Evolutionary conservation across 2,329 filamentous ascomycete genomes (phyloP).

Genomic region (Hypoxylon sp.): DNA sequence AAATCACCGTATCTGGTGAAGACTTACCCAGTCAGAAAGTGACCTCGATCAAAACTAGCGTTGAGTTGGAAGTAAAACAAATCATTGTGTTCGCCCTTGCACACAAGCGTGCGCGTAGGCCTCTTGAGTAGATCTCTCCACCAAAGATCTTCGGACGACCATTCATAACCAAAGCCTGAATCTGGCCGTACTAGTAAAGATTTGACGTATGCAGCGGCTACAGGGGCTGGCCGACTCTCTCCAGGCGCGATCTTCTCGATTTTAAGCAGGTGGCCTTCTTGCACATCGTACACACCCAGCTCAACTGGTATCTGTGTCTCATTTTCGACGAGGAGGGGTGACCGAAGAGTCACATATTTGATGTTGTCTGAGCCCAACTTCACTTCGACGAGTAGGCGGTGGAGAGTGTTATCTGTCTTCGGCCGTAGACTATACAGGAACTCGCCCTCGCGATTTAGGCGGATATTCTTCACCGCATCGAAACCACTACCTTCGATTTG

Average conservation of each 20-base stretch:
- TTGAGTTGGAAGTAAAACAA: slow-evolving; percentile 98
- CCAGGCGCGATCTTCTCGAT: slow-evolving; percentile 98
- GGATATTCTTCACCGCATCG: slow-evolving; percentile 88
- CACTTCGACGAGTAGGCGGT: slow-evolving; percentile 93
- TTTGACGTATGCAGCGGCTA: slow-evolving; percentile 92
- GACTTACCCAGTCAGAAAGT: slow-evolving; percentile 80
- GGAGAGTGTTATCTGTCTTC: slow-evolving; percentile 85
- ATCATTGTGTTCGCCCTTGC: slow-evolving; percentile 86
- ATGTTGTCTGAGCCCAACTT: slow-evolving; percentile 94
- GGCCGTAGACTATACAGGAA: slow-evolving; percentile 90
- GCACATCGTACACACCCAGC: slow-evolving; percentile 88
- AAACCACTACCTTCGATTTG: slow-evolving; percentile 94
- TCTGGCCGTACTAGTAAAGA: slow-evolving; percentile 90
- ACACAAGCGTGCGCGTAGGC: slow-evolving; percentile 89
- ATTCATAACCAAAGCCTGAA: slow-evolving; percentile 95
- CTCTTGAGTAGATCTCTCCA: slow-evolving; percentile 92
- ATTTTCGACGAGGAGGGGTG: slow-evolving; percentile 92
- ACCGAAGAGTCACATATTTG: slow-evolving; percentile 97
- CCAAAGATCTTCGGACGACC: slow-evolving; percentile 90
- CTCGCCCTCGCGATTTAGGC: slow-evolving; percentile 95
- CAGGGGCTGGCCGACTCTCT: slow-evolving; percentile 88
- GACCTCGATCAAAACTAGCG: slow-evolving; percentile 84
- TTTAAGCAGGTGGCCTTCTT: slow-evolving; percentile 91
- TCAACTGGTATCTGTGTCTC: slow-evolving; percentile 97
- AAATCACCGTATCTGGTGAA: background rate